Evolutionary conservation across 2,329 filamentous ascomycete species (phyloP), one percentile per base, ranked within the genome.

Genomic region (Parascedosporium putredinis): DNA sequence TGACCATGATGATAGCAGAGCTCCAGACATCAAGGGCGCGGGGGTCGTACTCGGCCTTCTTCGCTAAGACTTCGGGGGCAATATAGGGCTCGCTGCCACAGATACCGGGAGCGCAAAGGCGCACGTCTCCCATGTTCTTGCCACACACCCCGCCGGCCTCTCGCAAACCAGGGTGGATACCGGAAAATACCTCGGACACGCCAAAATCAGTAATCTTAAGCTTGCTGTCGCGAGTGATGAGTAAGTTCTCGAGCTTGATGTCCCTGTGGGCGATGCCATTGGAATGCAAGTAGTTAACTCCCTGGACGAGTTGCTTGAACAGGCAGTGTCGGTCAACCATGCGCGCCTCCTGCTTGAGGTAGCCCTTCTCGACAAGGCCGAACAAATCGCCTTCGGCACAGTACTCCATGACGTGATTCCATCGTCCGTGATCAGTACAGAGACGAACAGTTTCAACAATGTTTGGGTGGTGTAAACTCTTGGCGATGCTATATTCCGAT

Each of bases 381-480:
- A 85, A 91, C 5, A 95, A 70, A 60, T 95, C 89, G 43, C 89
- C 88, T 56, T 88, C 80, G 3, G 79, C 75, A 68, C 89, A 95
- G 63, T 86, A 94, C 62, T 95, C 88, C 89, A 95, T 95, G 50
- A 95, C 87, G 62, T 94, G 87, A 62, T 88, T 90, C 85, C 86
- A 94, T 34, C 84, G 81, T 27, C 79, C 80, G 56, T 82, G 78
- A 56, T 89, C 76, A 12, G 77, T 81, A 68, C 88, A 93, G 5
- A 95, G 73, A 25, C 83, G 79, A 50, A 89, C 69, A 0, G 87
- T 90, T 64, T 88, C 79, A 55, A 95, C 85, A 57, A 95, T 86
- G 63, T 95, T 95, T 47, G 88, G 87, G 62, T 95, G 88, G 58
- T 88, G 79, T 53, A 90, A 68, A 55, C 85, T 88, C 70, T 90